Conservation (phyloP, 108 stramenopile species). For the Nitzschia sp. region DNA sequence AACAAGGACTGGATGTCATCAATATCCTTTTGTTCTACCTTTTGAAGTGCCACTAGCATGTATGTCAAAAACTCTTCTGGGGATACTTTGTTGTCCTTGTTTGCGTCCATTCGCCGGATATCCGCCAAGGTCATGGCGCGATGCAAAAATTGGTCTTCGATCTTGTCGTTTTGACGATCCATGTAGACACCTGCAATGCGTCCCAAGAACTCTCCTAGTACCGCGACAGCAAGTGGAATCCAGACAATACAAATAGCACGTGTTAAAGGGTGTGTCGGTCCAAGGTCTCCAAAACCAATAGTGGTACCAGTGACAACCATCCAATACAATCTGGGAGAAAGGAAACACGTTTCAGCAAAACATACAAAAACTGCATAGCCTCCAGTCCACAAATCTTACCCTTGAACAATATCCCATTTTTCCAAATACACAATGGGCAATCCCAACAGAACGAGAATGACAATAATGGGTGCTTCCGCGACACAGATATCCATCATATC, state of each 20-base stretch:
- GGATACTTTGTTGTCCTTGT: conserved; percentile 48
- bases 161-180: conserved; percentile 23
- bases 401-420: conserved; percentile 15
- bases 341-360: background rate
- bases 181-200: conserved; percentile 43
- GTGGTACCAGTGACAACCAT: conserved; percentile 29
- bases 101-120: conserved; percentile 48
- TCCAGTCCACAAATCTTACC: conserved; percentile 9
- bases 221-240: conserved; percentile 62
- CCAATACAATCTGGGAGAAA: conserved; percentile 33
- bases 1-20: conserved; percentile 33
- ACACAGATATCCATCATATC: conserved; percentile 1
- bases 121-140: conserved; percentile 51
- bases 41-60: conserved; percentile 65
- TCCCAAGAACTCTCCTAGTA: conserved; percentile 50
- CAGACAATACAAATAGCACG: conserved; percentile 46
- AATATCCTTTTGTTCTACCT: conserved; percentile 47
- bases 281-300: conserved; percentile 48
- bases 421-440: conserved; percentile 16
- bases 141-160: conserved; percentile 42
- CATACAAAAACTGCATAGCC: background rate
- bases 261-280: conserved; percentile 21
- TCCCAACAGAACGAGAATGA: conserved; percentile 10
- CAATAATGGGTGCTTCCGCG: conserved; percentile 13
- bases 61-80: conserved; percentile 52